These are phyloP conservation scores for Penicillium nordicum DNA, from an alignment of 2,329 filamentous ascomycete species.

Conservation along the genomic window DNA sequence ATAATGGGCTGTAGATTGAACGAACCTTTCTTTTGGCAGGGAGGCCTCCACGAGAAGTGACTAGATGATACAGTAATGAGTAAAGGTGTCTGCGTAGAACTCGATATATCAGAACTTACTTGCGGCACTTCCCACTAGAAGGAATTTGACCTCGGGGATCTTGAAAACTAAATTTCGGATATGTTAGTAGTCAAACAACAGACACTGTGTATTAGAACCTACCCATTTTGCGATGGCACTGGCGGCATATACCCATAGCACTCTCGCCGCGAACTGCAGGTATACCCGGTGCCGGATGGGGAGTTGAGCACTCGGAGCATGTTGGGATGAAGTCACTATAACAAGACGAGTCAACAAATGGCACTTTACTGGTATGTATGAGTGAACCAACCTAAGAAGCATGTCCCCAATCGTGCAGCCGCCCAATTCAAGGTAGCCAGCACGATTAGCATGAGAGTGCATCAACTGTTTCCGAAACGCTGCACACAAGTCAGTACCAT, in stretches of 20 bases:
- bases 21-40: slow-evolving; percentile 39
- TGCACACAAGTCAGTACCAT: slow-evolving; percentile 16
- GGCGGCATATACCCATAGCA: slow-evolving; percentile 69
- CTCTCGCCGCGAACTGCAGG: slow-evolving; percentile 71
- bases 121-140: slow-evolving; percentile 62
- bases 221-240: slow-evolving; percentile 76
- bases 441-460: slow-evolving; percentile 68
- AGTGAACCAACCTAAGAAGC: slow-evolving; percentile 58
- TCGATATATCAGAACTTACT: slow-evolving; percentile 30
- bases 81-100: background rate
- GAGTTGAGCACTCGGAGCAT: slow-evolving; percentile 70
- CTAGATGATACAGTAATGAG: slow-evolving; percentile 16
- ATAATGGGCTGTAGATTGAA: background rate
- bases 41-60: slow-evolving; percentile 30
- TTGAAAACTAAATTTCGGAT: slow-evolving; percentile 54
- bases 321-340: slow-evolving; percentile 72
- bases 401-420: slow-evolving; percentile 73
- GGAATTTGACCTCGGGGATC: slow-evolving; percentile 73
- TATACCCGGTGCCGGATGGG: slow-evolving; percentile 60
- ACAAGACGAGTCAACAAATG: slow-evolving; percentile 2
- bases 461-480: slow-evolving; percentile 66
- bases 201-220: slow-evolving; percentile 16
- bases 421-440: slow-evolving; percentile 73
- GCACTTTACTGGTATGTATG: background rate
- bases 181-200: background rate